These are phyloP conservation scores for Takakia lepidozioides DNA, from an alignment of 225 moss, liverwort and hornwort species.

Conservation along the genomic window DNA sequence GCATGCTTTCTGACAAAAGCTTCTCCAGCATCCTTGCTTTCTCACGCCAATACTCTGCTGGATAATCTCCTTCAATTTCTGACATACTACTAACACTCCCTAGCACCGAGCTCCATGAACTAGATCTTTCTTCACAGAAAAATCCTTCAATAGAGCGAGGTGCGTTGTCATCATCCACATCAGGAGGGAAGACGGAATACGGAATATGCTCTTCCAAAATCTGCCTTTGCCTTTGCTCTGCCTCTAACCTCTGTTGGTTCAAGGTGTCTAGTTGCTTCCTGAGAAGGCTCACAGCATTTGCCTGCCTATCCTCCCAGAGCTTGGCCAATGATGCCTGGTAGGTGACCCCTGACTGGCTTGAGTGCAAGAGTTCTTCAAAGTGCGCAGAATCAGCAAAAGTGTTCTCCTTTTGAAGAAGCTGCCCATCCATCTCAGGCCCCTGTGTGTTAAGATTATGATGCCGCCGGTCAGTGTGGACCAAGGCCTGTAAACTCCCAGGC, in stretches of 20 bases:
- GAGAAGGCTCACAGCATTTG: slow-evolving; percentile 53
- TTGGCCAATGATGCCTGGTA: slow-evolving; percentile 47
- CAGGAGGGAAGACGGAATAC: no score
- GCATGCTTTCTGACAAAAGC: slow-evolving; percentile 45
- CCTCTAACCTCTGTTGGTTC: slow-evolving; percentile 48
- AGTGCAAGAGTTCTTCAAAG: slow-evolving; percentile 46
- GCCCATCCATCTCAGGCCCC: slow-evolving; percentile 4
- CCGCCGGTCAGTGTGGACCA: slow-evolving; percentile 21
- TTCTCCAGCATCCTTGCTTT: slow-evolving; percentile 29
- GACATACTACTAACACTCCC: slow-evolving; percentile 30
- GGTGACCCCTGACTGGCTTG: slow-evolving; percentile 31
- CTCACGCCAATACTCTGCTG: slow-evolving; percentile 54
- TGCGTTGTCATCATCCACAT: no score
- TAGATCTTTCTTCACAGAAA: slow-evolving; percentile 21
- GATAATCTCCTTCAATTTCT: slow-evolving; percentile 33
- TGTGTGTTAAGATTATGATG: slow-evolving; percentile 5
- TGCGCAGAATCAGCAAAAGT: slow-evolving; percentile 53
- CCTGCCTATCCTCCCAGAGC: slow-evolving; percentile 58
- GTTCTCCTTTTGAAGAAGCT: slow-evolving; percentile 18
- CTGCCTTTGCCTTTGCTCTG: slow-evolving; percentile 20
- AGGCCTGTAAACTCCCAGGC: slow-evolving; percentile 35
- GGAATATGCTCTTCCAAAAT: slow-evolving; percentile 19
- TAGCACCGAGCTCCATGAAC: slow-evolving; percentile 37
- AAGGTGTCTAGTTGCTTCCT: slow-evolving; percentile 56
- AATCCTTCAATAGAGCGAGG: no score